Evolutionary conservation across 495 filamentous ascomycete genomes (phyloP), one percentile per base, ranked within the genome.

Genomic region (Xeromyces bisporus): DNA sequence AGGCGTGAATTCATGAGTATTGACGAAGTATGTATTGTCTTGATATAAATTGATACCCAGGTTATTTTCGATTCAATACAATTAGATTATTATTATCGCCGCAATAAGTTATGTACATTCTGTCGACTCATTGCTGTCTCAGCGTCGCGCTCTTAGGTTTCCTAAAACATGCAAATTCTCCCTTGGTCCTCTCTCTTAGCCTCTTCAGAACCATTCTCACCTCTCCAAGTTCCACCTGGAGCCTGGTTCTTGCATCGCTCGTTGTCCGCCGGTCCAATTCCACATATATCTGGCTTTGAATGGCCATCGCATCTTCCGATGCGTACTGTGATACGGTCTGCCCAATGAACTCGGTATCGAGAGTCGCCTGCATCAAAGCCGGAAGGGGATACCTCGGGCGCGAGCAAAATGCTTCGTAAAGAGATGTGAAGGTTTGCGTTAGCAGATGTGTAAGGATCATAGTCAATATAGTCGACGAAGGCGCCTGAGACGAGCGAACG

Each of bases 321-420:
- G 81, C 85, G 46, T 84, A 97, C 34, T 80, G 73, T 34, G 67
- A 77, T 32, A 97, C 58, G 7, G 86, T 93, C 60, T 96, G 91
- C 3, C 84, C 81, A 21, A 94, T 75, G 54, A 96, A 97, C 53
- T 97, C 89, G 6, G 92, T 85, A 37, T 97, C 89, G 3, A 97
- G 66, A 0, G 91, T 96, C 2, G 91, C 91, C 54, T 96, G 91
- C 77, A 94, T 91, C 28, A 97, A 65, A 6, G 73, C 72, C n/a
- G 73, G 58, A 0, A 97, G 74, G 5, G 67, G 59, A 57, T 82
- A 96, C 18, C 59, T 57, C 5, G 64, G 39, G 7, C 81, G 73
- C 12, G 66, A 41, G 33, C 70, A 67, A 57, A 92, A 83, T 0
- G 76, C 70, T 9, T 69, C 62, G 3, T 89, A 62, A 6, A 92